phyloP scores from a whole-genome alignment of 2,329 filamentous ascomycete genomes.

The Simplicillium aogashimaense region DNA sequence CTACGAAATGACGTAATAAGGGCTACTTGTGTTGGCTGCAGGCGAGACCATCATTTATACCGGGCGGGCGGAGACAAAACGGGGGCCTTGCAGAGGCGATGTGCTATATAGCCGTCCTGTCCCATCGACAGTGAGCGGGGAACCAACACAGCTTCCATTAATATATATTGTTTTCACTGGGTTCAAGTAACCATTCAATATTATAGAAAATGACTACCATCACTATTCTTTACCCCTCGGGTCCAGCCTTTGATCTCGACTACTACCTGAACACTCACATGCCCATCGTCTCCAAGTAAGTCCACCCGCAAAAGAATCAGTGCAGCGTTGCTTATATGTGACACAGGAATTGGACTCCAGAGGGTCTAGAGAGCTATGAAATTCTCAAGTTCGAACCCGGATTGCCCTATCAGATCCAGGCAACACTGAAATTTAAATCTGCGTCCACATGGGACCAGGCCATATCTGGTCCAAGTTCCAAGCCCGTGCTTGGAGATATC shows the following conservation, averaged over 20 bases:
- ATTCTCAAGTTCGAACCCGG: constrained; percentile 1
- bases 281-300: constrained; percentile 25
- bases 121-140: too few relatives aligned
- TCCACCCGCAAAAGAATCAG: neutral
- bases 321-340: too few relatives aligned
- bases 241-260: constrained; percentile 33
- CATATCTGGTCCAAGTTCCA: neutral
- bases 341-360: constrained; percentile 4
- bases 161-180: too few relatives aligned
- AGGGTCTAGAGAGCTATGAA: constrained; percentile 13
- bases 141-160: too few relatives aligned
- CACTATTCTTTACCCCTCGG: constrained; percentile 29
- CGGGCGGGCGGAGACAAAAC: too few relatives aligned
- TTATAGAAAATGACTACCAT: constrained; percentile 9
- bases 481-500: constrained; percentile 6
- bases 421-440: constrained; percentile 3
- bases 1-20: too few relatives aligned
- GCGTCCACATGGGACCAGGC: neutral
- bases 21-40: too few relatives aligned
- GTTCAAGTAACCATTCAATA: neutral
- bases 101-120: too few relatives aligned
- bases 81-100: too few relatives aligned
- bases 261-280: constrained; percentile 39
- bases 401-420: constrained; percentile 7
- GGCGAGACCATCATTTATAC: too few relatives aligned